phyloP scores from a whole-genome alignment of 2,329 filamentous ascomycete genomes.

The Paecilomyces variotii region DNA sequence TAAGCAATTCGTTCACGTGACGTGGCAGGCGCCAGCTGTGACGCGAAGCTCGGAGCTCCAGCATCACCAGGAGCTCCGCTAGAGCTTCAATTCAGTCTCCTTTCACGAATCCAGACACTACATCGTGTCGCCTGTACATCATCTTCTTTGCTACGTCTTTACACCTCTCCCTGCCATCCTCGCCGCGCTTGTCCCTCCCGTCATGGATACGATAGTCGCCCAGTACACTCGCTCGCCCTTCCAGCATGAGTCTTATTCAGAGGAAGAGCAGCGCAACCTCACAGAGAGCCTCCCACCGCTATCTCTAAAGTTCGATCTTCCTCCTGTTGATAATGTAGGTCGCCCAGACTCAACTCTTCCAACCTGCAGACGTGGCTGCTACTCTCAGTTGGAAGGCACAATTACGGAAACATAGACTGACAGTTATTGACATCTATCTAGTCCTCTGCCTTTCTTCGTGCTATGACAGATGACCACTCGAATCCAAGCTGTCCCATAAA shows the following conservation, averaged over 20 bases:
- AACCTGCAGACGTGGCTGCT: not conserved
- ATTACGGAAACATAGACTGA: not conserved
- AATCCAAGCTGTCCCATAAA: conserved; percentile 98
- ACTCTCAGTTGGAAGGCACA: conserved; percentile 2
- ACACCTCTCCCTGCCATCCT: conserved; percentile 6
- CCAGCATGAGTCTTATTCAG: conserved; percentile 62
- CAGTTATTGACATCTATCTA: conserved; percentile 30
- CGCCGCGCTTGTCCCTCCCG: conserved; percentile 10
- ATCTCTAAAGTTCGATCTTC: conserved; percentile 90
- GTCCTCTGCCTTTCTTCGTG: conserved; percentile 90
- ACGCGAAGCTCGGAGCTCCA: conserved; percentile 24
- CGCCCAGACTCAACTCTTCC: not conserved
- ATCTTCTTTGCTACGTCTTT: conserved; percentile 6
- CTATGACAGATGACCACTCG: conserved; percentile 91
- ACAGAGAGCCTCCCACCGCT: conserved; percentile 64
- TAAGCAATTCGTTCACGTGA: conserved; percentile 14
- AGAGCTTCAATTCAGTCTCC: conserved; percentile 9
- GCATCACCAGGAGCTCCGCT: conserved; percentile 18
- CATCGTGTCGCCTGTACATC: not conserved
- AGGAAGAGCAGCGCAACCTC: conserved; percentile 68
- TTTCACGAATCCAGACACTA: not conserved
- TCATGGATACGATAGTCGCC: conserved; percentile 88
- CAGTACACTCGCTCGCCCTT: conserved; percentile 77
- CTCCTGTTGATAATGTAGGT: conserved; percentile 80
- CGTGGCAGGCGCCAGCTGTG: conserved; percentile 25